Evolutionary conservation across 257 asterid genomes (phyloP), one percentile per base, ranked within the genome.

Genomic region (Henckelia pumila): DNA sequence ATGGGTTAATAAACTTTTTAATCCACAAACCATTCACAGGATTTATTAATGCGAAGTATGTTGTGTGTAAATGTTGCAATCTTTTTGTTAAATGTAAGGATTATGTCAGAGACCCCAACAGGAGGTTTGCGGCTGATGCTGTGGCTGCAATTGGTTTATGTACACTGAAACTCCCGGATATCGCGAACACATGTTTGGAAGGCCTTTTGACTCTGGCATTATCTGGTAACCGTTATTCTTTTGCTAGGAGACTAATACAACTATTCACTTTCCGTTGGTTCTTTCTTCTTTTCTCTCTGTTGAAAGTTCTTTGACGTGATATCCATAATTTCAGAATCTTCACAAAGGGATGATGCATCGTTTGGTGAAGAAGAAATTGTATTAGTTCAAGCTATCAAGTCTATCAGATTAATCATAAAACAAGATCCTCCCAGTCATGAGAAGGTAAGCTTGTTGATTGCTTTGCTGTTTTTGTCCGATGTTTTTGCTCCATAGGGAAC

Each of bases 71-170:
- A 61, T 75, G 79, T 71, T 78, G 66, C 80, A 74, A 73, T 71
- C 67, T 3, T 64, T 69, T 75, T 37, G 69, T 77, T 59, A 61
- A 72, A 69, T 76, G 37, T 66, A 80, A 94, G 99, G 99, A 94
- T 77, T 91, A 94, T 81, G 80, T 88, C 56, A 91, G 91, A 82
- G 99, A 94, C 76, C 95, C 95, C 67, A 95, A 88, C 76, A 80
- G 99, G 75, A 83, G 80, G 76, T 88, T 94, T 83, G 96, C 99
- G 74, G 90, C 99, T 58, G 96, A 91, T 85, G 82, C 96, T 67
- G 95, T 88, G 64, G 88, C 94, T 80, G 93, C 99, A 49, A 91
- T 94, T 62, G 96, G 96, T 73, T 79, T 89, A 72, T 90, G 99
- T 71, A 96, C 89, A 1, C 83, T 82, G 77, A 85, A 80, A 68